A percentile compares a stretch with the other conserved stretches of the same genome.
Conservation (phyloP, 2,329 filamentous ascomycete genomes). For the Epichloe baconii region DNA sequence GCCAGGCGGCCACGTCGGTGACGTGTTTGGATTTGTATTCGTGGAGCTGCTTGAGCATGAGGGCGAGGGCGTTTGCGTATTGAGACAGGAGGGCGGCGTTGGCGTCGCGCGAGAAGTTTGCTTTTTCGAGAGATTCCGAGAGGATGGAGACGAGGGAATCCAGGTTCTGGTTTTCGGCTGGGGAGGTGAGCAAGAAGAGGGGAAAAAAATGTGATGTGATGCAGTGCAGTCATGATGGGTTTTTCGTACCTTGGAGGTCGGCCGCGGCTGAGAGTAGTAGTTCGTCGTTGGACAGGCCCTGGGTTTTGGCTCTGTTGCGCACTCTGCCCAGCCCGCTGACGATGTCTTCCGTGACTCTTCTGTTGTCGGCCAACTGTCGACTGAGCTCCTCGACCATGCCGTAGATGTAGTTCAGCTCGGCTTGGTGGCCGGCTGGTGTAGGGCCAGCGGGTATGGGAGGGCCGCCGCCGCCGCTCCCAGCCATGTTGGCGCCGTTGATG, state of each 20-base stretch:
- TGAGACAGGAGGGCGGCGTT: slow-evolving; percentile 45
- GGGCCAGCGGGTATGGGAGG: slow-evolving; percentile 31
- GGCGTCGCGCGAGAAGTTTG: slow-evolving; percentile 45
- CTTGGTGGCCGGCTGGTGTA: slow-evolving; percentile 54
- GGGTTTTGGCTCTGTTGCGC: slow-evolving; percentile 39
- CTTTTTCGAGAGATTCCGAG: slow-evolving; percentile 47
- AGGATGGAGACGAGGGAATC: slow-evolving; percentile 49
- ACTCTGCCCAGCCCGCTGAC: slow-evolving; percentile 50
- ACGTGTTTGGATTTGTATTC: slow-evolving; percentile 52
- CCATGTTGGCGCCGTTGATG: slow-evolving; percentile 34
- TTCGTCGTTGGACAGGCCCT: slow-evolving; percentile 44
- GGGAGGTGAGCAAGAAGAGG: neutral
- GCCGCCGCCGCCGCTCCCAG: slow-evolving; percentile 13
- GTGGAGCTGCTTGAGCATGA: slow-evolving; percentile 51
- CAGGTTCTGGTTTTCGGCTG: slow-evolving; percentile 46
- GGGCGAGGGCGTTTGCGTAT: slow-evolving; percentile 42
- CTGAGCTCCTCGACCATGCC: slow-evolving; percentile 55
- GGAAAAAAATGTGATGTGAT: neutral
- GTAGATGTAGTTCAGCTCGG: slow-evolving; percentile 56
- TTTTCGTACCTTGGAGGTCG: slow-evolving; percentile 38
- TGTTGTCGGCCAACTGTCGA: slow-evolving; percentile 48
- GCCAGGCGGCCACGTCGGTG: slow-evolving; percentile 48
- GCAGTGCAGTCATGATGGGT: neutral
- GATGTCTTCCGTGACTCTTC: slow-evolving; percentile 48
- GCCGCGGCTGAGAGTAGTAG: slow-evolving; percentile 41